A percentile compares a stretch with the other conserved stretches of the same genome.
These are phyloP conservation scores for Euphorbia schlechtendalii DNA, from an alignment of 441 rosid species.

Conservation along the genomic window DNA sequence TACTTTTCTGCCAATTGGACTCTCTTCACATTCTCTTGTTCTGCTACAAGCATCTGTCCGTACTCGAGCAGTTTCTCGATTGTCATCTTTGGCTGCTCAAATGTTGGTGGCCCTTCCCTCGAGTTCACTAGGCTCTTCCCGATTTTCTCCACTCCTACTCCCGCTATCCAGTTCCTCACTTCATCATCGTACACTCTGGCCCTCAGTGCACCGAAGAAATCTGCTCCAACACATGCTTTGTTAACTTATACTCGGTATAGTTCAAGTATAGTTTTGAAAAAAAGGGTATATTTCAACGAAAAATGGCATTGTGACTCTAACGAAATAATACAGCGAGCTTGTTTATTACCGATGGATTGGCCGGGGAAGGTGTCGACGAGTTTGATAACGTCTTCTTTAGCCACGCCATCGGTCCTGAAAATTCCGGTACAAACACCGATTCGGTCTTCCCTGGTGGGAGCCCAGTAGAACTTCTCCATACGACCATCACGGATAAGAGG, in stretches of 20 bases:
- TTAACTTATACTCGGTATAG: no score
- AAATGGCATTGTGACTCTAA: no score
- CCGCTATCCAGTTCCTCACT: conserved; percentile 81
- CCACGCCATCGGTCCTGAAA: conserved; percentile 57
- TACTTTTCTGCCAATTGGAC: conserved; percentile 93
- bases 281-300: no score
- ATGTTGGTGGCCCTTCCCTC: conserved; percentile 67
- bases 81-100: conserved; percentile 77
- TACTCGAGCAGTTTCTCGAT: conserved; percentile 69
- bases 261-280: no score
- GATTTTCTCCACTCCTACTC: conserved; percentile 48
- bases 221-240: no score
- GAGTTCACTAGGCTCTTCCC: conserved; percentile 95
- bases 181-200: conserved; percentile 96
- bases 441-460: conserved; percentile 89
- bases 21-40: conserved; percentile 96
- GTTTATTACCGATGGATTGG: conserved; percentile 8
- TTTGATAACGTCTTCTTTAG: conserved; percentile 45
- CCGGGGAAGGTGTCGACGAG: conserved; percentile 94
- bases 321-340: no score
- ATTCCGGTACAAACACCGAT: conserved; percentile 91
- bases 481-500: no score
- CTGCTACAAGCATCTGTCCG: conserved; percentile 83
- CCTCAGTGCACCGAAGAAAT: conserved; percentile 92
- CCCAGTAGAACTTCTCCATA: conserved; percentile 99